phyloP scores from a whole-genome alignment of 2,329 filamentous ascomycete genomes.

The Aspergillus arachidicola region DNA sequence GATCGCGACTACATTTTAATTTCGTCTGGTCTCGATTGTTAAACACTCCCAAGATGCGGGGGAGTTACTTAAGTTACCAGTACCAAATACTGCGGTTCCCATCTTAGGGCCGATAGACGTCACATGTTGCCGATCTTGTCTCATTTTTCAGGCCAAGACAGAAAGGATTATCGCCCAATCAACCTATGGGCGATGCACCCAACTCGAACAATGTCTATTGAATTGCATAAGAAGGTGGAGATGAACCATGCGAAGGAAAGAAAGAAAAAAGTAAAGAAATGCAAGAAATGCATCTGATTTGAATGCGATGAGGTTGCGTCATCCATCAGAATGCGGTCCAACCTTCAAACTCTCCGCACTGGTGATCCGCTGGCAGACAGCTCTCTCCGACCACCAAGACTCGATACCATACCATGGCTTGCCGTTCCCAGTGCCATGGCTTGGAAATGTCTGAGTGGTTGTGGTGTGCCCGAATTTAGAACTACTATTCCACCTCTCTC shows the following conservation, averaged over 20 bases:
- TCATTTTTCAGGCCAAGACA: slow-evolving; percentile 1
- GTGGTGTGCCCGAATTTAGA: neutral
- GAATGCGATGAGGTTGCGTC: neutral
- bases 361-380: neutral
- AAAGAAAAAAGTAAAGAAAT: neutral
- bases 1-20: neutral
- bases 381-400: neutral
- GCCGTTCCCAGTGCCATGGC: neutral
- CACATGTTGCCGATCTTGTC: slow-evolving; percentile 4
- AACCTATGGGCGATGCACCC: neutral
- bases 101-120: neutral
- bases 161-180: neutral
- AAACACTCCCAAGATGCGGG: neutral
- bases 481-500: neutral
- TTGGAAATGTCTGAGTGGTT: neutral
- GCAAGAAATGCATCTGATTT: slow-evolving; percentile 2
- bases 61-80: neutral
- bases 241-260: no score
- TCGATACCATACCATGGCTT: neutral
- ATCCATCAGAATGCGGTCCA: neutral
- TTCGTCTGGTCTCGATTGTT: neutral
- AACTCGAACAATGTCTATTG: neutral
- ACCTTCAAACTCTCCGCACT: neutral
- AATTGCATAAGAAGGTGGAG: neutral
- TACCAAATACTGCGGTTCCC: neutral